These are phyloP conservation scores for Hyphopichia homilentoma DNA, from an alignment of 805 yeast genomes.

Conservation along the genomic window DNA sequence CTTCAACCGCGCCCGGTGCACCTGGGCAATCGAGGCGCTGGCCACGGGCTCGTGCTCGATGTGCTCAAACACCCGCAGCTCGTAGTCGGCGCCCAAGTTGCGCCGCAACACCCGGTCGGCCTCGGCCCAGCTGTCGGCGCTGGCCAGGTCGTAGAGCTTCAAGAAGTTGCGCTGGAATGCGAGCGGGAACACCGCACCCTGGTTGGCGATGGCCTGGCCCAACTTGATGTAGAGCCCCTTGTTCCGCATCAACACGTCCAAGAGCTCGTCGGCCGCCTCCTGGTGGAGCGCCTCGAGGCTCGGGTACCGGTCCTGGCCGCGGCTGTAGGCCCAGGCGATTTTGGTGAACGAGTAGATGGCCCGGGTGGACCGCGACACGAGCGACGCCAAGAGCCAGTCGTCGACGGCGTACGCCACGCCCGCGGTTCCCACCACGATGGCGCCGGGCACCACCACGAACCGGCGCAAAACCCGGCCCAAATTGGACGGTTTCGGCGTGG, in stretches of 20 bases:
- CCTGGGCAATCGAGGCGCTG: slow-evolving; percentile 74
- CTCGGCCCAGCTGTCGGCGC: slow-evolving; percentile 49
- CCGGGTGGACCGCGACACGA: slow-evolving; percentile 48
- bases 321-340: slow-evolving; percentile 59
- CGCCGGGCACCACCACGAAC: not conserved
- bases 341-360: slow-evolving; percentile 44
- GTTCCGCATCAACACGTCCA: slow-evolving; percentile 26
- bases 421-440: slow-evolving; percentile 2
- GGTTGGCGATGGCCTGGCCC: slow-evolving; percentile 80
- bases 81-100: slow-evolving; percentile 43
- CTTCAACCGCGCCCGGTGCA: slow-evolving; percentile 50
- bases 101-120: slow-evolving; percentile 37
- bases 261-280: slow-evolving; percentile 43
- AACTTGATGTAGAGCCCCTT: slow-evolving; percentile 63
- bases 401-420: slow-evolving; percentile 28
- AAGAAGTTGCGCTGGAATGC: slow-evolving; percentile 58
- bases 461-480: not conserved
- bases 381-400: slow-evolving; percentile 41
- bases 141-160: slow-evolving; percentile 65
- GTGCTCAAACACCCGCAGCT: slow-evolving; percentile 30
- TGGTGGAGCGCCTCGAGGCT: slow-evolving; percentile 54
- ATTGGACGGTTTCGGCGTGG: no score
- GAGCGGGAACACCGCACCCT: slow-evolving; percentile 62
- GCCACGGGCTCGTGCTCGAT: slow-evolving; percentile 63
- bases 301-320: slow-evolving; percentile 34